Conservation (phyloP, 176 grass and related monocot genomes). For the Carex pumila region DNA sequence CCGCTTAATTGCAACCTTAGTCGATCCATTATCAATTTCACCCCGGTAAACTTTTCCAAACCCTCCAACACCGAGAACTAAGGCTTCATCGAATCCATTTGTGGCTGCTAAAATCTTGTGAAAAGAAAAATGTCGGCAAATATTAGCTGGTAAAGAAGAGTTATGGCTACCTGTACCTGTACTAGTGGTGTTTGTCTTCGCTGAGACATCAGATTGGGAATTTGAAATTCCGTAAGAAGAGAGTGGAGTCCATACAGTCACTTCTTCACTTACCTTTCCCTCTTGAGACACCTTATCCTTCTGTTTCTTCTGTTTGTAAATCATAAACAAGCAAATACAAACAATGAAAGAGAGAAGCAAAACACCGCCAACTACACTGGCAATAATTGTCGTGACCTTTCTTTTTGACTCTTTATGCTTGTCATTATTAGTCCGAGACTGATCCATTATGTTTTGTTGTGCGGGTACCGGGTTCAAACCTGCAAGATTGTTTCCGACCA, state of each 20-base stretch:
- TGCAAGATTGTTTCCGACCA: slow-evolving; percentile 18
- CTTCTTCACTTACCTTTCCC: slow-evolving; percentile 18
- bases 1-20: slow-evolving; percentile 40
- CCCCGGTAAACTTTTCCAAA: slow-evolving; percentile 41
- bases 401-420: neutral
- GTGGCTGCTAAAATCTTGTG: slow-evolving; percentile 26
- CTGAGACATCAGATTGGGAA: neutral
- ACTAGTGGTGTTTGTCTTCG: slow-evolving; percentile 11
- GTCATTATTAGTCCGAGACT: neutral
- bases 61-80: slow-evolving; percentile 34
- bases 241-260: slow-evolving; percentile 12
- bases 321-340: neutral
- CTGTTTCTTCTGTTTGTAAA: slow-evolving; percentile 25
- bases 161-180: slow-evolving; percentile 16
- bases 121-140: slow-evolving; percentile 38
- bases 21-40: slow-evolving; percentile 23
- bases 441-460: neutral
- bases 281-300: slow-evolving; percentile 10
- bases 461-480: slow-evolving; percentile 18
- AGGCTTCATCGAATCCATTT: slow-evolving; percentile 31
- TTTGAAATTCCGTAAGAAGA: slow-evolving; percentile 10
- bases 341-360: slow-evolving; percentile 1
- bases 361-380: slow-evolving; percentile 11
- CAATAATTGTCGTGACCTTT: neutral
- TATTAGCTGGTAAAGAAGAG: slow-evolving; percentile 23